These are phyloP conservation scores for Thraustochytrium aureum DNA, from an alignment of 352 stramenopile genomes.

Conservation along the genomic window DNA sequence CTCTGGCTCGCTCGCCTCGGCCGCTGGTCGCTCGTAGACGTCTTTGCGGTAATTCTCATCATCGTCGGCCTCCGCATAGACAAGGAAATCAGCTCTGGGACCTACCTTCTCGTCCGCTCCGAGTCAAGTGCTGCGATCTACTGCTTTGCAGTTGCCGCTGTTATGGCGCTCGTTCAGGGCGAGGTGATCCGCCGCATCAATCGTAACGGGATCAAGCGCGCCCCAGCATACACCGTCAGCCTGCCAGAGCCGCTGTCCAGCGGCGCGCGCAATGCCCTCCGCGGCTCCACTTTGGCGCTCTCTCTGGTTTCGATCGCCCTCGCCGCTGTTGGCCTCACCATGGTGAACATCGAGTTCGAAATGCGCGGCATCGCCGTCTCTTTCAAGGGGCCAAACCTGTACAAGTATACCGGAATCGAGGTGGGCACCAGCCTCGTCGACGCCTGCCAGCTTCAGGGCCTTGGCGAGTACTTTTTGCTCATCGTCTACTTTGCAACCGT, in stretches of 20 bases:
- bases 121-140: constrained; percentile 45
- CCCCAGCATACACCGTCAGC: neutral
- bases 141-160: constrained; percentile 28
- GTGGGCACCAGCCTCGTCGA: neutral
- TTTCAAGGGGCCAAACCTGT: neutral
- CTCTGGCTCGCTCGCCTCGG: constrained; percentile 36
- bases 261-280: no score
- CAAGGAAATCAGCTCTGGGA: neutral
- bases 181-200: constrained; percentile 34
- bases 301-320: neutral
- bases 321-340: neutral
- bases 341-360: neutral
- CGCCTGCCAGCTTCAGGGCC: neutral
- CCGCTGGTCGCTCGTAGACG: constrained; percentile 51
- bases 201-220: neutral
- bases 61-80: constrained; percentile 34
- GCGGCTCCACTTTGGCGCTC: neutral
- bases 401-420: neutral
- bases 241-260: neutral
- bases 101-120: constrained; percentile 4
- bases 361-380: neutral
- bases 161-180: constrained; percentile 39
- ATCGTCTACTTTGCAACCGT: constrained; percentile 15
- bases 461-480: constrained; percentile 6
- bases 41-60: constrained; percentile 53